These are phyloP conservation scores for Sphagnurus paluster DNA, from an alignment of 1,284 basidiomycete genomes.

Conservation along the genomic window DNA sequence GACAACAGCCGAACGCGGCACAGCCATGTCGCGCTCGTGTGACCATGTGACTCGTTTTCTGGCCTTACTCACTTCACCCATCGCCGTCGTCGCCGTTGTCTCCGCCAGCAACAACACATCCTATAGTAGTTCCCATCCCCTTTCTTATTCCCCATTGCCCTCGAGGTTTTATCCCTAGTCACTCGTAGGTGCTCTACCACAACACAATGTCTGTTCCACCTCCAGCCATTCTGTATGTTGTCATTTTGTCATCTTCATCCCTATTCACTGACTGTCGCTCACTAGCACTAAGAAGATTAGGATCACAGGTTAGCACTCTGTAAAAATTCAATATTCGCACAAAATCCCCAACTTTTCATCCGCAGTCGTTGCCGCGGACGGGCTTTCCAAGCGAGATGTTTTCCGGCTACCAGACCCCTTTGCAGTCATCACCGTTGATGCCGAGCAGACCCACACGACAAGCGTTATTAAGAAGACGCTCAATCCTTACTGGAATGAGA, in stretches of 20 bases:
- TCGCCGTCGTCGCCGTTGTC: slow-evolving; percentile 1
- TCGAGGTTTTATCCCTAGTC: too few species aligned
- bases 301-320: slow-evolving; percentile 47
- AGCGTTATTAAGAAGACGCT: slow-evolving; percentile 88
- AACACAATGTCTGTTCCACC: slow-evolving; percentile 33
- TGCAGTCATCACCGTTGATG: slow-evolving; percentile 92
- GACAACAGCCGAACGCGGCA: too few species aligned
- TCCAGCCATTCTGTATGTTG: slow-evolving; percentile 35
- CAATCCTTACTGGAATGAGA: slow-evolving; percentile 94
- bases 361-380: slow-evolving; percentile 87
- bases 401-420: slow-evolving; percentile 93
- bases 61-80: too few species aligned
- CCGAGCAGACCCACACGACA: slow-evolving; percentile 92
- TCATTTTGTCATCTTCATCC: slow-evolving; percentile 7
- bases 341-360: not conserved
- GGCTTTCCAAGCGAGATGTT: slow-evolving; percentile 86
- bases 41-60: slow-evolving; percentile 18
- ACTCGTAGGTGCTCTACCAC: not conserved
- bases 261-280: slow-evolving; percentile 4
- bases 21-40: slow-evolving; percentile 3
- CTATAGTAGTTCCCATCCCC: not conserved
- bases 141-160: not conserved
- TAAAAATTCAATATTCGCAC: not conserved
- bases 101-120: slow-evolving; percentile 6
- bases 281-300: slow-evolving; percentile 59